Evolutionary conservation across 805 yeast genomes (phyloP).

Genomic region (Candida boidinii): DNA sequence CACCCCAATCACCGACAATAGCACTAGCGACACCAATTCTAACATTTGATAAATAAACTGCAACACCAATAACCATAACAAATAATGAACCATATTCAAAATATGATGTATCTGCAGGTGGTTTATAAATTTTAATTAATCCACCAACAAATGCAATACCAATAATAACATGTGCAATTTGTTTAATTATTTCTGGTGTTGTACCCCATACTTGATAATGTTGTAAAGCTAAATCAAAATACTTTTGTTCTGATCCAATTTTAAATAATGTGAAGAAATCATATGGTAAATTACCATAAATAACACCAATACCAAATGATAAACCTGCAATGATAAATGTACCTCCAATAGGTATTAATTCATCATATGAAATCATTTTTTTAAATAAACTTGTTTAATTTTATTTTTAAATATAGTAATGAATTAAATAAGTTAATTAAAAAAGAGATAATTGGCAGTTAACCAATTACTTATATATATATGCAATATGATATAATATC

Average conservation of each 20-base stretch:
- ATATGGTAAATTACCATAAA: slow-evolving; percentile 75
- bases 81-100: slow-evolving; percentile 86
- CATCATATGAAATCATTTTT: no score
- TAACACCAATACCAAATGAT: slow-evolving; percentile 73
- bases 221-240: slow-evolving; percentile 50
- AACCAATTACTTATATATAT: no score
- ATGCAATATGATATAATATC: no score
- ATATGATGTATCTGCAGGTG: slow-evolving; percentile 73
- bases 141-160: slow-evolving; percentile 65
- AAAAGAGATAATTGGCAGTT: no score
- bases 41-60: slow-evolving; percentile 81
- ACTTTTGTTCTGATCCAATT: slow-evolving; percentile 36
- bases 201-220: slow-evolving; percentile 75
- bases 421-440: no score
- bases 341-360: no score
- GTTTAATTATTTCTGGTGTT: slow-evolving; percentile 50
- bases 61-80: slow-evolving; percentile 61
- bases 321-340: no score
- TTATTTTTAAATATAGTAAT: no score
- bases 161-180: slow-evolving; percentile 53
- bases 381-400: no score
- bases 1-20: slow-evolving; percentile 81
- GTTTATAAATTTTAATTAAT: slow-evolving; percentile 74
- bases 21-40: slow-evolving; percentile 71
- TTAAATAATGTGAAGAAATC: slow-evolving; percentile 71